Evolutionary conservation across 2,329 filamentous ascomycete species (phyloP), one percentile per base, ranked within the genome.

Genomic region (Lecanosticta acicola): DNA sequence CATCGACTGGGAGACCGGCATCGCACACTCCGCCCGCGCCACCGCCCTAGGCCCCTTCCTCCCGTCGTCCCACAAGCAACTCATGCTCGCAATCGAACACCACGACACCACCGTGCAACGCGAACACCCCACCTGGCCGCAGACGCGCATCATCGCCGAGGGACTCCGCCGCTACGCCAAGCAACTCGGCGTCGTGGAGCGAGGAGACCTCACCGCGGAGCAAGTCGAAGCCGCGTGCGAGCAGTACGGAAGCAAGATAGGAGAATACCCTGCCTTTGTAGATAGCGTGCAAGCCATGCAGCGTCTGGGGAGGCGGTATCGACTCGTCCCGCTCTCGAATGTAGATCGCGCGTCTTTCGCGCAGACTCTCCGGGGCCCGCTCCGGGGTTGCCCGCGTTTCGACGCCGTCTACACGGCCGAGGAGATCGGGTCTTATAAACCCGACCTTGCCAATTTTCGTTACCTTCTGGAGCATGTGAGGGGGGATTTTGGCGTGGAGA

Each of bases 1-100:
- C 3, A 79, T 90, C 49, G 84, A 90, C 70, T 88, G 84, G 84
- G 83, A 88, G 63, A 63, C 69, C n/a, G 84, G 84, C 48, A 76
- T 87, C 46, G 65, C 76, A 41, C 54, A 65, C 2, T 72, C 76
- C 2, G 71, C 88, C 1, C 60, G 72, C 3, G 59, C 64, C 20
- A 57, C 65, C 18, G 72, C 77, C 0, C 59, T 78, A 10, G 66
- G 79, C 26, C 61, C 72, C 20, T 66, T 62, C n/a, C 66, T 76
- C 0, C 66, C 70, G 0, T 61, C 68, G 18, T 66, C 73, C 20
- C 67, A 72, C 39, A 67, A 69, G 17, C 63, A 72, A 42, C 57
- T 68, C 41, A 58, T 74, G 36, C 51, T 64, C n/a, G 58, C 62
- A 19, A 72, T 71, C 71, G 66, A 73, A 60, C 49, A 63, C 55